These are phyloP conservation scores for Phaeosphaeria sp. DNA, from an alignment of 2,329 filamentous ascomycete genomes.

Conservation along the genomic window DNA sequence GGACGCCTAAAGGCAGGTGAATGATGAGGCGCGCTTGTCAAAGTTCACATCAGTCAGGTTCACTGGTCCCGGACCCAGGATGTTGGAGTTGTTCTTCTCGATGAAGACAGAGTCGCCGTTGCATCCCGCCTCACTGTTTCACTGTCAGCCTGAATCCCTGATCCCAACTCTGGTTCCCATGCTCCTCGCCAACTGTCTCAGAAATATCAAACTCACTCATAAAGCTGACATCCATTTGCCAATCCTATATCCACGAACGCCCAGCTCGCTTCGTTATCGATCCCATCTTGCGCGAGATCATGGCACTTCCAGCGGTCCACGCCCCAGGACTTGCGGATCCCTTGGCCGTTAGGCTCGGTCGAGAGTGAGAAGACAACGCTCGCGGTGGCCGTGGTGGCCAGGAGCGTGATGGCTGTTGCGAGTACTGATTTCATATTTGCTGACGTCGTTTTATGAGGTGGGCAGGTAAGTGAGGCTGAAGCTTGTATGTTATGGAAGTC, in stretches of 20 bases:
- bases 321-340: conserved; percentile 19
- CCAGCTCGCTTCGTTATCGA: conserved; percentile 29
- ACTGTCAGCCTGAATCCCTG: not conserved
- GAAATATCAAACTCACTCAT: conserved; percentile 20
- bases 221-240: conserved; percentile 27
- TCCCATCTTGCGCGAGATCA: conserved; percentile 15
- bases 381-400: conserved; percentile 4
- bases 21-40: conserved; percentile 15
- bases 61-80: conserved; percentile 25
- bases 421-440: conserved; percentile 12
- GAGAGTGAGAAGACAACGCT: conserved; percentile 25
- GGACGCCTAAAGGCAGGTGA: conserved; percentile 1
- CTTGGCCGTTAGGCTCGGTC: conserved; percentile 18
- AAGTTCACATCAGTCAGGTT: conserved; percentile 27
- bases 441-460: not conserved
- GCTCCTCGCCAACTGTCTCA: no score
- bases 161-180: no score
- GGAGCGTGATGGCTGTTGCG: conserved; percentile 1
- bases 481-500: not conserved
- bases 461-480: not conserved
- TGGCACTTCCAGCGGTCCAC: conserved; percentile 28
- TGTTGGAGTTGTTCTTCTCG: conserved; percentile 28
- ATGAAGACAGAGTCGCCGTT: conserved; percentile 18
- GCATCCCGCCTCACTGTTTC: conserved; percentile 19
- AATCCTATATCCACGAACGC: conserved; percentile 28